Base-by-base conservation (phyloP, 148 eudicot species). In the Heliosperma pusillum region DNA sequence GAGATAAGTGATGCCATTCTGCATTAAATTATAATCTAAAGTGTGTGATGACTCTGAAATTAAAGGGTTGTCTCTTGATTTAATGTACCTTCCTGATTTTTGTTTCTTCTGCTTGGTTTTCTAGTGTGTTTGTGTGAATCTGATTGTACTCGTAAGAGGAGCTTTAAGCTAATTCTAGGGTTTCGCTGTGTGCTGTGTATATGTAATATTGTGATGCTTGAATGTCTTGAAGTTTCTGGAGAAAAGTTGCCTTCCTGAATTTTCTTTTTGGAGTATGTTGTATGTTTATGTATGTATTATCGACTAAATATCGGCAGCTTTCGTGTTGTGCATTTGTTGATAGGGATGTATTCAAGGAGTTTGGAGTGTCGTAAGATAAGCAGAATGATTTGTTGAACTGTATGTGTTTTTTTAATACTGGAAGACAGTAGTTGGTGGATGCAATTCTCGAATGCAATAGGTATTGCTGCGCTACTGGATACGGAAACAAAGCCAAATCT, bases 1-100 rank as follows among this genome's bases (percentile, higher is more conserved):
- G 90, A 87, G 93, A 91, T 81, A 88, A 91, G 82, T 89, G 83
- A 81, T 69, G 29, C 25, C 9, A 19, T 33, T 70, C 73, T 70
- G 33, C 62, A 47, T 2, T 44, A 15, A 45, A 7, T 7, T 20
- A 60, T 68, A 17, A 7, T 42, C 8, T 20, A 22, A 57, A 55
- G 52, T 67, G 59, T 58, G 53, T 72, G 58, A 72, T 78, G 29
- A 56, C 10, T 19, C 42, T 40, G 21, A 53, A 36, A 50, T 3
- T 22, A 72, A 21, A 25, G 56, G 36, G 2, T 50, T 50, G 70
- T 44, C 25, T 30, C 20, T 50, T 40, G 10, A 2, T 40, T 42
- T n/a, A 63, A 26, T 63, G 20, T 50, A 50, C 55, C 17, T 12
- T 50, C 15, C 55, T 50, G 55, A 15, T 47, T 47, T 47, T 50